Evolutionary conservation across 1,284 basidiomycete species (phyloP), one percentile per base, ranked within the genome.

Genomic region (Sporisorium graminicola): DNA sequence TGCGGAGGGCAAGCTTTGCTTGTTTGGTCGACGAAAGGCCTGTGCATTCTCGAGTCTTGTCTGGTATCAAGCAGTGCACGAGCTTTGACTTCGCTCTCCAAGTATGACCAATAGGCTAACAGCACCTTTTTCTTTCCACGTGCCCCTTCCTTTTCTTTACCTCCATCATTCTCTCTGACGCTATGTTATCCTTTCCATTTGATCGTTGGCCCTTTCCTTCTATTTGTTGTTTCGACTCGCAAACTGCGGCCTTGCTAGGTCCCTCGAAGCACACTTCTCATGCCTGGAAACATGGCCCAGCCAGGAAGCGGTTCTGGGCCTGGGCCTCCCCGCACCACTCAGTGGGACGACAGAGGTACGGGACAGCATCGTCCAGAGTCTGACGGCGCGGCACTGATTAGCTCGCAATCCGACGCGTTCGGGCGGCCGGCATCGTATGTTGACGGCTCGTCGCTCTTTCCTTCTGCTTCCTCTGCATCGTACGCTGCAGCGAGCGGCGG

Each of bases 231-330:
- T n/a, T 24, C 40, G 33, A 49, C 42, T 22, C 29, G 3, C 13
- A 10, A 9, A 14, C 22, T 58, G 3, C 9, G n/a, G n/a, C n/a
- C 31, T 33, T 53, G 16, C 2, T 40, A 61, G 51, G n/a, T 58
- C n/a, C 50, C 56, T 26, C 51, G 51, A 44, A 59, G 46, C 22
- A 7, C 16, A 29, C 24, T 12, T 14, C 29, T 47, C 6, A 20
- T 49, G 40, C 56, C 51, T 26, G 9, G 31, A 43, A 63, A 52
- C 20, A 72, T 72, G 69, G 64, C 64, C 20, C 69, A 66, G 44
- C 55, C 54, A 27, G 59, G 56, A 5, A 59, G 57, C 27, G 60
- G 46, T 33, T 42, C 57, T 33, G 59, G 56, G 8, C 40, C 63
- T 18, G 59, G 69, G 29, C 64, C 63, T 46, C 58, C 59, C 14